Conservation (phyloP, 1,284 basidiomycete species). For the Apiotrichum montevideense region DNA sequence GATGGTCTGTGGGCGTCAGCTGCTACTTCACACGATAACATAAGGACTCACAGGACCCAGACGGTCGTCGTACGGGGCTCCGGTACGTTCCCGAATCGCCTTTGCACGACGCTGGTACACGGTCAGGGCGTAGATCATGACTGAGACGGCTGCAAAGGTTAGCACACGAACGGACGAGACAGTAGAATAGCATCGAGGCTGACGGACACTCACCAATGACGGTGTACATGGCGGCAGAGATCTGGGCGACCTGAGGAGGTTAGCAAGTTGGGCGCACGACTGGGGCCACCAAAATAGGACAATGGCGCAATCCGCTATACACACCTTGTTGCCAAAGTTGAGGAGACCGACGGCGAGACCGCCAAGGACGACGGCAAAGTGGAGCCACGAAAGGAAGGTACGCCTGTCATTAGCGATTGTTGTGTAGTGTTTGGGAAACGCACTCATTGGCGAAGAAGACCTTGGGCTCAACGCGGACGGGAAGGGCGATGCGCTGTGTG, state of each 20-base stretch:
- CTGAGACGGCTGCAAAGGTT: constrained; percentile 68
- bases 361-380: constrained; percentile 90
- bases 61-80: constrained; percentile 95
- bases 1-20: constrained; percentile 58
- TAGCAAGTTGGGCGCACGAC: too few relatives aligned
- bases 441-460: constrained; percentile 87
- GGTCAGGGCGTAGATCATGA: constrained; percentile 92
- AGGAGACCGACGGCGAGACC: constrained; percentile 89
- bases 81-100: constrained; percentile 83
- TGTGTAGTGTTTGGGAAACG: constrained; percentile 4
- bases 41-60: constrained; percentile 66
- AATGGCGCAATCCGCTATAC: constrained; percentile 12
- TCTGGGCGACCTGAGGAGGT: constrained; percentile 39
- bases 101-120: constrained; percentile 95
- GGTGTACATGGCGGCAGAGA: constrained; percentile 48
- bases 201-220: constrained; percentile 39
- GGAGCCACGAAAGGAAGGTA: constrained; percentile 93
- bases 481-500: constrained; percentile 74
- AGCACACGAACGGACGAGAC: not conserved
- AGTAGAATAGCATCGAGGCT: too few relatives aligned
- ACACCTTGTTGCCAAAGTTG: constrained; percentile 89
- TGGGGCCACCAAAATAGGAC: too few relatives aligned
- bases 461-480: constrained; percentile 88
- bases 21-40: not conserved
- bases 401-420: constrained; percentile 32